These are phyloP conservation scores for Hericium erinaceus DNA, from an alignment of 768 basidiomycete genomes.

Conservation along the genomic window DNA sequence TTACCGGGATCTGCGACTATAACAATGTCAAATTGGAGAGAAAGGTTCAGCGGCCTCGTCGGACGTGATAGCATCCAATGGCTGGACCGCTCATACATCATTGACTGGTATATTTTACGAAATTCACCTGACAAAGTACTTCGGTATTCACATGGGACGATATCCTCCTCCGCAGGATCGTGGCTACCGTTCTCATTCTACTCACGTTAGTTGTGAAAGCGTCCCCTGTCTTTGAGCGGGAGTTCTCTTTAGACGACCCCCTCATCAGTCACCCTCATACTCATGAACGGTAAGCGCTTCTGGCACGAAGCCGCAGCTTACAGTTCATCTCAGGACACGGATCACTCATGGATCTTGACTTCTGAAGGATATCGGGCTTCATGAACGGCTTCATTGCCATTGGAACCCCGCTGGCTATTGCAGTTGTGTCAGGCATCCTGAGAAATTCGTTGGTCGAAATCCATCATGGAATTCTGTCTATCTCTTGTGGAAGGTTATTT, in stretches of 20 bases:
- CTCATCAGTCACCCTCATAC: constrained; percentile 31
- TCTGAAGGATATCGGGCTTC: constrained; percentile 36
- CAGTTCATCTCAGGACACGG: neutral
- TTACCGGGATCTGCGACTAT: neutral
- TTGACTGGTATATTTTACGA: constrained; percentile 39
- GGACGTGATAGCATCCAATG: constrained; percentile 17
- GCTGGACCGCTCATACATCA: constrained; percentile 32
- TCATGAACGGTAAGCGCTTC: constrained; percentile 6
- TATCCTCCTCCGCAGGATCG: constrained; percentile 16
- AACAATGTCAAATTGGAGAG: neutral
- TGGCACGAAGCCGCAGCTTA: neutral
- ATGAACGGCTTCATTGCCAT: constrained; percentile 40
- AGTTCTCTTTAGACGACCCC: constrained; percentile 32
- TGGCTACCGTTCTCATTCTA: constrained; percentile 32
- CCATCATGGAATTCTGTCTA: constrained; percentile 50
- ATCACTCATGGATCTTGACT: neutral
- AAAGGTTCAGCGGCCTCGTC: neutral
- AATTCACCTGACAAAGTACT: neutral
- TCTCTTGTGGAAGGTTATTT: constrained; percentile 29
- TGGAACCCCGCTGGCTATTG: constrained; percentile 33
- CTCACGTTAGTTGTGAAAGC: constrained; percentile 29
- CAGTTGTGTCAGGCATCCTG: constrained; percentile 28
- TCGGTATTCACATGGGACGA: constrained; percentile 18
- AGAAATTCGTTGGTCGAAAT: constrained; percentile 40
- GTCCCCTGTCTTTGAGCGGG: constrained; percentile 21